A percentile compares a stretch with the other conserved stretches of the same genome.
These are phyloP conservation scores for Waltiozyma sp. DNA, from an alignment of 1,139 yeast species.

Conservation along the genomic window DNA sequence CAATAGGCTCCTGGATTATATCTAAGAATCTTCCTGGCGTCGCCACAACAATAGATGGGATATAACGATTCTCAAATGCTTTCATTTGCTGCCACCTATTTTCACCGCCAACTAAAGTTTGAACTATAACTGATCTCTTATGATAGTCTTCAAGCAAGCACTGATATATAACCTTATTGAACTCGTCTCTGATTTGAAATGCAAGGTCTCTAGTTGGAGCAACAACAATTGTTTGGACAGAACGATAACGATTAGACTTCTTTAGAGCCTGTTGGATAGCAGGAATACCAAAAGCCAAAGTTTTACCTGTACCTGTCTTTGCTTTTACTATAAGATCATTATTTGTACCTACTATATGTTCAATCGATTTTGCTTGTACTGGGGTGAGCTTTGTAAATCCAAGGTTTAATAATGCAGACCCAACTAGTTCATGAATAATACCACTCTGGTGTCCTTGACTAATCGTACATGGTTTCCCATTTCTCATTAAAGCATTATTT, in stretches of 20 bases:
- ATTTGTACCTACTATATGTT: constrained; percentile 48
- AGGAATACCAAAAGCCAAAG: constrained; percentile 80
- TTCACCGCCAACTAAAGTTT: constrained; percentile 39
- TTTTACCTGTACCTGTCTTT: constrained; percentile 93
- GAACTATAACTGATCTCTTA: constrained; percentile 24
- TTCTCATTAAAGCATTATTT: too few relatives aligned
- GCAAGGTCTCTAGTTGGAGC: constrained; percentile 95
- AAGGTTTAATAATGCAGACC: constrained; percentile 28
- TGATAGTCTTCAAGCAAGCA: constrained; percentile 23
- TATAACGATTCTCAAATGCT: constrained; percentile 19
- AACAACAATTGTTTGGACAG: constrained; percentile 53
- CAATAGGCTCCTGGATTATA: constrained; percentile 35
- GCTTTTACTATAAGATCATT: constrained; percentile 78
- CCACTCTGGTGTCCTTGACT: constrained; percentile 7
- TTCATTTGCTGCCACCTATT: constrained; percentile 27
- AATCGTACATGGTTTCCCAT: constrained; percentile 8
- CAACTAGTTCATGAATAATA: constrained; percentile 10
- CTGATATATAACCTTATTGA: constrained; percentile 31
- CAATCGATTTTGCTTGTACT: constrained; percentile 66
- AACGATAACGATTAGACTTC: constrained; percentile 20
- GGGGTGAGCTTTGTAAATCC: constrained; percentile 50
- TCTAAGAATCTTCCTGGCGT: constrained; percentile 86
- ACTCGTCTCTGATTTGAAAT: constrained; percentile 65
- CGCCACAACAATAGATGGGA: constrained; percentile 58
- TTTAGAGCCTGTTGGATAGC: constrained; percentile 46